These are phyloP conservation scores for Globisporangium paroecandrum DNA, from an alignment of 352 stramenopile genomes.

Conservation along the genomic window DNA sequence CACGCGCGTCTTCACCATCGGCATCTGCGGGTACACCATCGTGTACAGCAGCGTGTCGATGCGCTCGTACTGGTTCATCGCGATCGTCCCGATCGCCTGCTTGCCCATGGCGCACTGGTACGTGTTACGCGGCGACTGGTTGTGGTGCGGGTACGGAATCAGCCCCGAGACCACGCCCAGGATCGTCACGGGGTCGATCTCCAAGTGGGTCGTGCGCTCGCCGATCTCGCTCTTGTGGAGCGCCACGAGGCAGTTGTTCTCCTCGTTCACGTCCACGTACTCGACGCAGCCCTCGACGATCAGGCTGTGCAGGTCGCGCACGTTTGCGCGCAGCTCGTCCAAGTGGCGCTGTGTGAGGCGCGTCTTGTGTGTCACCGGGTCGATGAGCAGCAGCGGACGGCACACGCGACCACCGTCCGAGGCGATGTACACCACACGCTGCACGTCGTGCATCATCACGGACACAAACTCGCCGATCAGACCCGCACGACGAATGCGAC, in stretches of 20 bases:
- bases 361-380: conserved; percentile 86
- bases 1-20: conserved; percentile 98
- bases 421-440: conserved; percentile 97
- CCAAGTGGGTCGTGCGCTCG: conserved; percentile 95
- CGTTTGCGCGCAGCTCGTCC: conserved; percentile 82
- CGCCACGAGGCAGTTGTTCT: conserved; percentile 99
- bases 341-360: conserved; percentile 95
- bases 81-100: conserved; percentile 98
- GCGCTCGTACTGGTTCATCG: conserved; percentile 98
- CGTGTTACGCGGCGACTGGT: conserved; percentile 98
- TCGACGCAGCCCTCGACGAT: conserved; percentile 96
- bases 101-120: conserved; percentile 99
- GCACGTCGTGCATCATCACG: conserved; percentile 97
- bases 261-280: conserved; percentile 99
- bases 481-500: conserved; percentile 78
- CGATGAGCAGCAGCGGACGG: conserved; percentile 94
- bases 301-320: conserved; percentile 78
- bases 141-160: conserved; percentile 99
- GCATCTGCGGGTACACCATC: conserved; percentile 99
- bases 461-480: conserved; percentile 97
- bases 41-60: conserved; percentile 99
- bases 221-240: conserved; percentile 92
- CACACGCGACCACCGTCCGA: conserved; percentile 98
- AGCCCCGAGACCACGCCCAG: conserved; percentile 98
- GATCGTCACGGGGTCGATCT: conserved; percentile 99